Evolutionary conservation across 2,329 filamentous ascomycete genomes (phyloP).

Genomic region (Parastagonospora avenae): DNA sequence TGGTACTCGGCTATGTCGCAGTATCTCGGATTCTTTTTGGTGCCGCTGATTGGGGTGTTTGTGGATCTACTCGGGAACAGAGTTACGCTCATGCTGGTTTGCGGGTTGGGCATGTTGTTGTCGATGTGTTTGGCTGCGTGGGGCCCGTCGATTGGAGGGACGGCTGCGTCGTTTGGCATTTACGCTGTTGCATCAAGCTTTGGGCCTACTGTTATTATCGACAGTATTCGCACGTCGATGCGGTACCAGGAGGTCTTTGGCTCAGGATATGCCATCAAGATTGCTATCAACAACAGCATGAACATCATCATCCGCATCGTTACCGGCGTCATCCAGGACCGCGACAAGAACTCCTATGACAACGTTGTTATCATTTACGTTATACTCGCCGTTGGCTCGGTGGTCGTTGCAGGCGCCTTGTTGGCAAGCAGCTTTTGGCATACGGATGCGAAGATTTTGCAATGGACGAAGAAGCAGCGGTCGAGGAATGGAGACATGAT

Average conservation of each 20-base stretch:
- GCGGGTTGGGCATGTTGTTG: slow-evolving; percentile 57
- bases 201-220: slow-evolving; percentile 65
- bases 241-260: slow-evolving; percentile 67
- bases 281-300: slow-evolving; percentile 68
- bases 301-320: slow-evolving; percentile 65
- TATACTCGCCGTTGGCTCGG: slow-evolving; percentile 56
- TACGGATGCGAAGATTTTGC: slow-evolving; percentile 56
- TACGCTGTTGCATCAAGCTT: slow-evolving; percentile 62
- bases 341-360: slow-evolving; percentile 61
- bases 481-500: slow-evolving; percentile 53
- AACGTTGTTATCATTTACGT: slow-evolving; percentile 63
- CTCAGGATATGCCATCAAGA: slow-evolving; percentile 64
- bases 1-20: slow-evolving; percentile 65
- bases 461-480: slow-evolving; percentile 64
- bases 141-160: slow-evolving; percentile 56
- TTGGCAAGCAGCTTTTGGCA: slow-evolving; percentile 47
- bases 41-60: slow-evolving; percentile 61
- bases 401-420: slow-evolving; percentile 53
- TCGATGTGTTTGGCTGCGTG: slow-evolving; percentile 63
- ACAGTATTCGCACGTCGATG: slow-evolving; percentile 64
- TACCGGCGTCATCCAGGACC: slow-evolving; percentile 64
- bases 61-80: slow-evolving; percentile 63
- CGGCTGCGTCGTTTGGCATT: slow-evolving; percentile 64
- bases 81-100: slow-evolving; percentile 52
- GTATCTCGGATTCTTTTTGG: slow-evolving; percentile 63